Evolutionary conservation across 2,329 filamentous ascomycete genomes (phyloP).

Genomic region (Aspergillus amoenus): DNA sequence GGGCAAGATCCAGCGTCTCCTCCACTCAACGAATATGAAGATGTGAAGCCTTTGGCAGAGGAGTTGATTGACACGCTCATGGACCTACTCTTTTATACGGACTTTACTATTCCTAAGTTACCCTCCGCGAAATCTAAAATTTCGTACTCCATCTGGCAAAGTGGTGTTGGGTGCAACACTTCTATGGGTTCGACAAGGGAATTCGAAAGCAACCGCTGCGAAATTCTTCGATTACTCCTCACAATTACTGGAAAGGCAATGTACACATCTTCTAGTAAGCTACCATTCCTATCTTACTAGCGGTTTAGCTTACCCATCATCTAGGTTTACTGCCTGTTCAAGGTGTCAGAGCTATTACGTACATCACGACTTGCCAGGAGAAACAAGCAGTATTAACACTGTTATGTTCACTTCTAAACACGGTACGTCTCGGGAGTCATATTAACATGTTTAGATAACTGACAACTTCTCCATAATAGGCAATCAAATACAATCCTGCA

Average conservation of each 20-base stretch:
- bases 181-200: conserved; percentile 86
- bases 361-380: conserved; percentile 82
- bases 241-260: conserved; percentile 87
- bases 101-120: conserved; percentile 78
- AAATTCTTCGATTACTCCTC: conserved; percentile 81
- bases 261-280: conserved; percentile 75
- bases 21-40: conserved; percentile 67
- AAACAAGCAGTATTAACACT: conserved; percentile 89
- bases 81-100: conserved; percentile 87
- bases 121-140: conserved; percentile 74
- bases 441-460: background rate
- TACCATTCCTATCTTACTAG: background rate
- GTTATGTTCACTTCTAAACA: conserved; percentile 90
- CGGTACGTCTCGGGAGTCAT: conserved; percentile 57
- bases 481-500: conserved; percentile 92
- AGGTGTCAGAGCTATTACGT: conserved; percentile 81
- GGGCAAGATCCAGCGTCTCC: conserved; percentile 47
- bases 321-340: conserved; percentile 69
- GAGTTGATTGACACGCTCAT: conserved; percentile 88
- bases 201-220: conserved; percentile 87
- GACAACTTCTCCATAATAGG: conserved; percentile 50
- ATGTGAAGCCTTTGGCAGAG: conserved; percentile 83
- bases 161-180: conserved; percentile 91
- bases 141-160: conserved; percentile 95
- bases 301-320: conserved; percentile 13